Base-by-base conservation (phyloP, 306 rosid genomes). In the Pyrus bretschneideri region DNA sequence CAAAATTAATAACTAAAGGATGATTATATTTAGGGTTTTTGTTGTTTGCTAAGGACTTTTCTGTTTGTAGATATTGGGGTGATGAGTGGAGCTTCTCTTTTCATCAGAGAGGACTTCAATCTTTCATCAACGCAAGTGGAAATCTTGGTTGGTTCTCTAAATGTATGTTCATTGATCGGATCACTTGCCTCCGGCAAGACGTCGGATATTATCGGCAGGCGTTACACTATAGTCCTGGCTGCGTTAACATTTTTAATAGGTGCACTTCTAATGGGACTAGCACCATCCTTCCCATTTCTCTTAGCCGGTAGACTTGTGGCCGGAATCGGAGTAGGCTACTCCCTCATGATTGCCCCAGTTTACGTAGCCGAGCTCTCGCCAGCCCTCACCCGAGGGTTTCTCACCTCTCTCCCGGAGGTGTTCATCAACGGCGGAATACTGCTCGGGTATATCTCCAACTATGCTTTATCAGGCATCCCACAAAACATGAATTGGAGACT, bases 341-440 rank as follows among this genome's bases (percentile, higher is more conserved):
- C 97, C 23, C 89, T 90, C 19, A 89, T 89, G 96, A 93, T 90
- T 60, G 91, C 94, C 0, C 96, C 96, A 0, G 88, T 93, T 13
- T 90, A 93, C 79, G 85, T 88, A 11, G 94, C 94, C 0, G 97
- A 93, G 81, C 84, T 90, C 60, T 89, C 96, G 0, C 97, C 97
- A 0, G 77, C 90, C 3, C 69, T 87, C 13, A 71, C 78, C 2
- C 91, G 96, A 7, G 97, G 97, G 10, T 84, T 93, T 84, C 94
- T 93, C 84, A 89, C 94, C 4, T 90, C 97, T 18, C 91, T 93
- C 49, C 97, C 96, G 1, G 97, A 93, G 80, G 88, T 93, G 71
- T 93, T 93, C 88, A 93, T 93, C 88, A 87, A 87, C 35, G 42
- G 83, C 7, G 98, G 98, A 6, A 93, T 93, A 19, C 80, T 90